Conservation (phyloP, 2,329 filamentous ascomycete species). For the Colletotrichum orbiculare region DNA sequence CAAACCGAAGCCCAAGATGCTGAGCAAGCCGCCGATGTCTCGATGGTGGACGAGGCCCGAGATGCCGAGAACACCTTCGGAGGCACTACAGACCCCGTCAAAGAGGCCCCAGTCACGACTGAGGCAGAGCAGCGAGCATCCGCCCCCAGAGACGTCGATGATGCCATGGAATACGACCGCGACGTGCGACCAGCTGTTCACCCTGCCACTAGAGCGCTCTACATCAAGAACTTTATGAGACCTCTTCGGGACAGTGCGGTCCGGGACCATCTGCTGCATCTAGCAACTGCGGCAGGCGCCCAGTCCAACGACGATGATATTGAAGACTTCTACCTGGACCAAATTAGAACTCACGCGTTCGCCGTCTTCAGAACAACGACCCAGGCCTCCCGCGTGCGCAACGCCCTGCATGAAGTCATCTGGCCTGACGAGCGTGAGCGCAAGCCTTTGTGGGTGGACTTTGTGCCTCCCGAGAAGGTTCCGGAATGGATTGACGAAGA, state of each 20-base stretch:
- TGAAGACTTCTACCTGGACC: constrained; percentile 80
- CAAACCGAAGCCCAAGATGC: constrained; percentile 6
- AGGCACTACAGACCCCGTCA: background rate
- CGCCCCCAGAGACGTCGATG: constrained; percentile 28
- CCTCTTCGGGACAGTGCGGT: constrained; percentile 79
- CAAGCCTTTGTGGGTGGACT: constrained; percentile 89
- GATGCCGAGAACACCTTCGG: background rate
- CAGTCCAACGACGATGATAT: constrained; percentile 67
- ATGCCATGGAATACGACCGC: constrained; percentile 47
- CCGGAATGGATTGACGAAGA: constrained; percentile 80
- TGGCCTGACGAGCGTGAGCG: constrained; percentile 91
- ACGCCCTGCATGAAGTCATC: constrained; percentile 78
- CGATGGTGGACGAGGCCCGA: background rate
- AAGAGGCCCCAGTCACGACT: background rate
- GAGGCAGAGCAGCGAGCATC: constrained; percentile 12
- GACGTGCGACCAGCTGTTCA: constrained; percentile 70
- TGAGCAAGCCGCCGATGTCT: background rate
- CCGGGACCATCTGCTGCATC: constrained; percentile 73
- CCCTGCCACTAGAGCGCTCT: constrained; percentile 80
- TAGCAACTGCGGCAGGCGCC: constrained; percentile 71
- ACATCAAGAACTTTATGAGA: constrained; percentile 91
- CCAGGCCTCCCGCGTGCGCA: constrained; percentile 81
- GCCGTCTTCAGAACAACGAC: constrained; percentile 75
- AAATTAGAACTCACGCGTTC: constrained; percentile 89
- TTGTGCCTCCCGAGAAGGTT: constrained; percentile 81